Conservation (phyloP, 306 rosid species). For the Lathyrus oleraceus region DNA sequence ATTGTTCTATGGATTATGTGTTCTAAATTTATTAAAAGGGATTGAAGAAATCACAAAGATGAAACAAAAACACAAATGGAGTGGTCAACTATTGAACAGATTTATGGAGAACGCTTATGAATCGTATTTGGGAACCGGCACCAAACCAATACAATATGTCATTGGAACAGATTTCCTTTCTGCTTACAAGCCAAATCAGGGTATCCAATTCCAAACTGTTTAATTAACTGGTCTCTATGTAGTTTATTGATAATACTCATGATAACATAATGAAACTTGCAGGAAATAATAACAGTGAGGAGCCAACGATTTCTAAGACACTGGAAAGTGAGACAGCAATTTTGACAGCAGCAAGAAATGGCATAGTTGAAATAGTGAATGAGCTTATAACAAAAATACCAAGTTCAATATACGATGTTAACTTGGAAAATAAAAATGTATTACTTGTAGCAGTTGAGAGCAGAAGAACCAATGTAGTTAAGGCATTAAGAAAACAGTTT, state of each 20-base stretch:
- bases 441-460: conserved; percentile 32
- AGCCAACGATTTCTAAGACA: neutral
- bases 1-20: neutral
- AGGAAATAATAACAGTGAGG: neutral
- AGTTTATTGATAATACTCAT: neutral
- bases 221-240: no score
- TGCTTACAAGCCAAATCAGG: neutral
- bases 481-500: neutral
- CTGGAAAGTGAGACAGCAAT: neutral
- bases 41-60: neutral
- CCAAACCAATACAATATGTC: neutral
- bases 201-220: neutral
- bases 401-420: conserved; percentile 25
- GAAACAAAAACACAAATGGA: conserved; percentile 39
- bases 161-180: neutral
- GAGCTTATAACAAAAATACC: neutral
- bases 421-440: conserved; percentile 26
- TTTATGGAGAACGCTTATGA: neutral
- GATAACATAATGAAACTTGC: neutral
- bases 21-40: neutral
- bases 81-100: conserved; percentile 38
- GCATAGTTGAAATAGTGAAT: conserved; percentile 35
- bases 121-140: conserved; percentile 23
- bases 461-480: conserved; percentile 7
- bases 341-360: conserved; percentile 34